Percentiles rank a stretch among this genome's conserved stretches.
Evolutionary conservation across 2,329 filamentous ascomycete species (phyloP).

Genomic region (Myriosclerotinia curreyana): DNA sequence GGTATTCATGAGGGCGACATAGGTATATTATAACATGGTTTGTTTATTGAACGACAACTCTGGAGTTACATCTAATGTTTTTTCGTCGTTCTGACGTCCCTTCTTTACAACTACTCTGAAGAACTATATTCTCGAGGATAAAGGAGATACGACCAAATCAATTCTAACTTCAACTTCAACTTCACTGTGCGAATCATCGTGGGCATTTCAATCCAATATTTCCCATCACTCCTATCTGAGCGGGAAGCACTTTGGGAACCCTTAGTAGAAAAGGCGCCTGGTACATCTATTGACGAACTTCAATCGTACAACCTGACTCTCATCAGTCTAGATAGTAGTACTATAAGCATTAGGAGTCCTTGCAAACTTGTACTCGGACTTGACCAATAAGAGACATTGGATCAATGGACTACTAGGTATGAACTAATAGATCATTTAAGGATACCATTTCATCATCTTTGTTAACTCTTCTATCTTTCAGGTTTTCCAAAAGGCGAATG

Average conservation of each 20-base stretch:
- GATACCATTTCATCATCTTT: too few relatives aligned
- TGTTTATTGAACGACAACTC: background rate
- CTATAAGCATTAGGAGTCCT: too few relatives aligned
- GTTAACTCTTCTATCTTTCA: too few relatives aligned
- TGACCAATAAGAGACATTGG: too few relatives aligned
- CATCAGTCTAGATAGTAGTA: too few relatives aligned
- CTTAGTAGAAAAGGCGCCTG: background rate
- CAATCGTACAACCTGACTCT: background rate
- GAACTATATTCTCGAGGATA: background rate
- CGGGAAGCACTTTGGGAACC: background rate
- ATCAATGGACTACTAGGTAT: too few relatives aligned
- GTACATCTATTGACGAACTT: background rate
- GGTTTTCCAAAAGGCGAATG: too few relatives aligned
- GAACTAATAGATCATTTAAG: too few relatives aligned
- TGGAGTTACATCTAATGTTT: background rate
- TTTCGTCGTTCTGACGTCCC: background rate
- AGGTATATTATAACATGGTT: slow-evolving; percentile 17
- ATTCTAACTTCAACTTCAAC: background rate
- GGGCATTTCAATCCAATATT: background rate
- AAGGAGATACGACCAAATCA: background rate
- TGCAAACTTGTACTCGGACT: too few relatives aligned
- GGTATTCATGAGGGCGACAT: background rate
- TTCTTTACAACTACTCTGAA: background rate
- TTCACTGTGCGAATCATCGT: background rate
- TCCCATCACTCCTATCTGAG: background rate